Evolutionary conservation across 345 rosid species (phyloP).

Genomic region (Hibiscus syriacus): DNA sequence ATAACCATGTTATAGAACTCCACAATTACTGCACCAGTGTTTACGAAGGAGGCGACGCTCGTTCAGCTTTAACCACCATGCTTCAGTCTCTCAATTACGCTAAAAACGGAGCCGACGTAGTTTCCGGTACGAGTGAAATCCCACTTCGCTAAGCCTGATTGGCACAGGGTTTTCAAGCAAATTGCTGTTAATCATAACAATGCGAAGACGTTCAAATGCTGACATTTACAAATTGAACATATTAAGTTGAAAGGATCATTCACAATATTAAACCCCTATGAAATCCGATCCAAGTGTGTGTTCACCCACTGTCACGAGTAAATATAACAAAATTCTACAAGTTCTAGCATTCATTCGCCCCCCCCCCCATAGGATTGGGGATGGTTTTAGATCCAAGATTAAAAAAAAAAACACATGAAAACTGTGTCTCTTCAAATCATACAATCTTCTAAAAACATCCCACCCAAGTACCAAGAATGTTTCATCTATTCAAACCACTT

Average conservation of each 20-base stretch:
- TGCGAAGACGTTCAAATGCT: too few relatives aligned
- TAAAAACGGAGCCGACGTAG: conserved; percentile 64
- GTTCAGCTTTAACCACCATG: conserved; percentile 74
- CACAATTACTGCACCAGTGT: conserved; percentile 83
- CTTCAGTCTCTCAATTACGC: conserved; percentile 71
- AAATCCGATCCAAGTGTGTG: too few relatives aligned
- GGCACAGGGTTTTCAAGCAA: conserved; percentile 64
- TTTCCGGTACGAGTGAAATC: conserved; percentile 82
- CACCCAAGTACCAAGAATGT: conserved; percentile 5
- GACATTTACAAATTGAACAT: too few relatives aligned
- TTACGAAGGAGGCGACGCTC: conserved; percentile 78
- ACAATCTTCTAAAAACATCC: conserved; percentile 7
- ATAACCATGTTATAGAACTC: conserved; percentile 54
- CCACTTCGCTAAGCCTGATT: conserved; percentile 72
- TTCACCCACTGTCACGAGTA: neutral
- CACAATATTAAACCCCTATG: too few relatives aligned
- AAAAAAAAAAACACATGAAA: neutral
- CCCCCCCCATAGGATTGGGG: too few relatives aligned
- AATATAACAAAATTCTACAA: neutral
- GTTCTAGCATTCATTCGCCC: too few relatives aligned
- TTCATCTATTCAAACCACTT: conserved; percentile 18
- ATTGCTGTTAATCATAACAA: conserved; percentile 55
- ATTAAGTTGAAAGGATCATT: too few relatives aligned
- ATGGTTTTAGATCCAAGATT: conserved; percentile 4
- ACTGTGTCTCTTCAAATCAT: conserved; percentile 20